These are phyloP conservation scores for Debaryomyces nepalensis DNA, from an alignment of 1,139 yeast genomes.

Conservation along the genomic window DNA sequence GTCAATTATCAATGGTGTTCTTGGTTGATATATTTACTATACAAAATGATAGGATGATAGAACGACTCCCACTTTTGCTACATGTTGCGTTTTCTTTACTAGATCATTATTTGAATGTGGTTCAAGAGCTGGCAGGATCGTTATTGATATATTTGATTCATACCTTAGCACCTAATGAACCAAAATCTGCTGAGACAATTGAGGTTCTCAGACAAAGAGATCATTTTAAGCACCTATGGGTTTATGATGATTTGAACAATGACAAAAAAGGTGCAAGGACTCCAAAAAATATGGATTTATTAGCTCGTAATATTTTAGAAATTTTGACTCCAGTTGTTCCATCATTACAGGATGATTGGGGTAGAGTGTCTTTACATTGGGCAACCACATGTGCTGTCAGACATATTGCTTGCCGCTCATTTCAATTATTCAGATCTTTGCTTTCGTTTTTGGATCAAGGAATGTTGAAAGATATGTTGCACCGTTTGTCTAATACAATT, in stretches of 20 bases:
- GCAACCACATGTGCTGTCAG: conserved; percentile 98
- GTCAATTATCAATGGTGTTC: conserved; percentile 85
- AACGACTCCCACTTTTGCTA: conserved; percentile 72
- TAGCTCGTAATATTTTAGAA: conserved; percentile 67
- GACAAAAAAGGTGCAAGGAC: conserved; percentile 84
- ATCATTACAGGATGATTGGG: conserved; percentile 79
- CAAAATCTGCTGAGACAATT: conserved; percentile 56
- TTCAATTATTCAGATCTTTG: conserved; percentile 86
- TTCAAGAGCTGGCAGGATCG: conserved; percentile 83
- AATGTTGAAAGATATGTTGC: conserved; percentile 93
- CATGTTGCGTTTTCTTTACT: conserved; percentile 79
- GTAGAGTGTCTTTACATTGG: conserved; percentile 83
- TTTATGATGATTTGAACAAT: conserved; percentile 80
- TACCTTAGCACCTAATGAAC: conserved; percentile 61
- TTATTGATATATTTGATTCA: conserved; percentile 75
- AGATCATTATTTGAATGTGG: conserved; percentile 84
- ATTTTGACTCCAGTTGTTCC: conserved; percentile 56
- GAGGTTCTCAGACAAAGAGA: conserved; percentile 56
- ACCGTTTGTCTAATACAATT: conserved; percentile 88
- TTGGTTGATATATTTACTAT: conserved; percentile 77
- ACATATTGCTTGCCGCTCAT: conserved; percentile 95
- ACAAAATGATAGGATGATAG: conserved; percentile 58
- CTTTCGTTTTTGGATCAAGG: conserved; percentile 78
- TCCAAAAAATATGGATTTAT: conserved; percentile 83
- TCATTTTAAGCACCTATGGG: conserved; percentile 60